Evolutionary conservation across 2,329 filamentous ascomycete genomes (phyloP).

Genomic region (Coniella lustricola): DNA sequence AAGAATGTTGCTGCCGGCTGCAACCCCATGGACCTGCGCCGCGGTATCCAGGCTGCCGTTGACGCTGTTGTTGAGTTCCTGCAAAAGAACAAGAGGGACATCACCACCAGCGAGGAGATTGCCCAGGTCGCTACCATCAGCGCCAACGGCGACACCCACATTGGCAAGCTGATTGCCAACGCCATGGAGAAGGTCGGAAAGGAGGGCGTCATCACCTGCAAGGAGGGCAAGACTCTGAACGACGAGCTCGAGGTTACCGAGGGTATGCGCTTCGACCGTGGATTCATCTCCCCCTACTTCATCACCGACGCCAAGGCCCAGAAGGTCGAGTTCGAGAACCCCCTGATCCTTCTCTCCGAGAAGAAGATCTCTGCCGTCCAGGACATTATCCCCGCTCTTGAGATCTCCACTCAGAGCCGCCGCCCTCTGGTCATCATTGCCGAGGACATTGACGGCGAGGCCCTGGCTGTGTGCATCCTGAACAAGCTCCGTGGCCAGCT

Average conservation of each 20-base stretch:
- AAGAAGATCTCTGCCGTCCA: conserved; percentile 99
- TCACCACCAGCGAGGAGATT: conserved; percentile 95
- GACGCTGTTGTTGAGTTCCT: conserved; percentile 92
- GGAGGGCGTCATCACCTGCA: conserved; percentile 99
- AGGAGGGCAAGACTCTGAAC: conserved; percentile 97
- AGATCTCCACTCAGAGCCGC: conserved; percentile 91
- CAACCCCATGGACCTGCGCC: conserved; percentile 98
- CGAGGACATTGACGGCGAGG: conserved; percentile 98
- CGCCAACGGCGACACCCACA: conserved; percentile 92
- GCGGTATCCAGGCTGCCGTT: conserved; percentile 94
- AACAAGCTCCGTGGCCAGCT: conserved; percentile 99
- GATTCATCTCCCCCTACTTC: conserved; percentile 98
- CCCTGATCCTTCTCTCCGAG: conserved; percentile 94
- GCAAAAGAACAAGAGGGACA: conserved; percentile 92
- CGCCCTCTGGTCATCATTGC: conserved; percentile 97
- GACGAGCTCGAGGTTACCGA: conserved; percentile 98
- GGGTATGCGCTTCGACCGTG: conserved; percentile 99
- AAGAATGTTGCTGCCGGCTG: conserved; percentile 99
- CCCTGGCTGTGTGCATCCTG: conserved; percentile 95
- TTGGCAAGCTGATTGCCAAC: conserved; percentile 91
- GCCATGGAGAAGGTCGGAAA: conserved; percentile 99
- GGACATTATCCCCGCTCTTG: conserved; percentile 96
- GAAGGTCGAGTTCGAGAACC: conserved; percentile 99
- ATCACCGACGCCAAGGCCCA: conserved; percentile 98
- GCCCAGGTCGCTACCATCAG: conserved; percentile 97